Conservation (phyloP, 495 filamentous ascomycete genomes). For the Hypomontagnella monticulosa region DNA sequence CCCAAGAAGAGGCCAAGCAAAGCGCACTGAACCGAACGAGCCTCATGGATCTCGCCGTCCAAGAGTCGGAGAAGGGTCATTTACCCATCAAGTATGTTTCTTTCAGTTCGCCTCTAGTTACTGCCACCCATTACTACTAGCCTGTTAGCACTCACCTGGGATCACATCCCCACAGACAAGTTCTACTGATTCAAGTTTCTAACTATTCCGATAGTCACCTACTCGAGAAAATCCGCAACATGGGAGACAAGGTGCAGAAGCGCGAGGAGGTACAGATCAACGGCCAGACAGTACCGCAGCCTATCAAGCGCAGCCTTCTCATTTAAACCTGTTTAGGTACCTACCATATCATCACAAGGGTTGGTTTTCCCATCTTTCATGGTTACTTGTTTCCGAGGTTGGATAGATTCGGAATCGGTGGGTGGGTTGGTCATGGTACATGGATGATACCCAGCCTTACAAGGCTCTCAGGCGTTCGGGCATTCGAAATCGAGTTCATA, state of each 20-base stretch:
- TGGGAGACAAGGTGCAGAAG: conserved; percentile 46
- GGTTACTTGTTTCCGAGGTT: background rate
- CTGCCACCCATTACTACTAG: background rate
- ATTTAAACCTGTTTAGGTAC: conserved; percentile 30
- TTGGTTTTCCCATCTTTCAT: background rate
- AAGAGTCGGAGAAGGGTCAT: conserved; percentile 61
- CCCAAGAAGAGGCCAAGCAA: conserved; percentile 67
- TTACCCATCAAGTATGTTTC: conserved; percentile 67
- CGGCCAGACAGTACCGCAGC: conserved; percentile 39
- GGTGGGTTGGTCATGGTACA: background rate
- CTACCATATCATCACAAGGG: background rate
- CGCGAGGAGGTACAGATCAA: conserved; percentile 38
- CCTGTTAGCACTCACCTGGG: too few relatives aligned
- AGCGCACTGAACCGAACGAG: conserved; percentile 12
- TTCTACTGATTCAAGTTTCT: conserved; percentile 5
- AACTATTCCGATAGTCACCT: conserved; percentile 48
- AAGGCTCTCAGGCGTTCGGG: conserved; percentile 3
- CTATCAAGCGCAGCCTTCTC: conserved; percentile 52
- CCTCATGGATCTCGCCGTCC: conserved; percentile 55
- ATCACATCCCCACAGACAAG: too few relatives aligned
- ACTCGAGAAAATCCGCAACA: conserved; percentile 54
- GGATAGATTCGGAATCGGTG: background rate
- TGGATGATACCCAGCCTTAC: conserved; percentile 25
- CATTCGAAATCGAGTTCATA: background rate
- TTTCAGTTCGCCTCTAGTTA: conserved; percentile 37